Conservation (phyloP, 2,329 filamentous ascomycete genomes). For the Aspergillus nomiae region DNA sequence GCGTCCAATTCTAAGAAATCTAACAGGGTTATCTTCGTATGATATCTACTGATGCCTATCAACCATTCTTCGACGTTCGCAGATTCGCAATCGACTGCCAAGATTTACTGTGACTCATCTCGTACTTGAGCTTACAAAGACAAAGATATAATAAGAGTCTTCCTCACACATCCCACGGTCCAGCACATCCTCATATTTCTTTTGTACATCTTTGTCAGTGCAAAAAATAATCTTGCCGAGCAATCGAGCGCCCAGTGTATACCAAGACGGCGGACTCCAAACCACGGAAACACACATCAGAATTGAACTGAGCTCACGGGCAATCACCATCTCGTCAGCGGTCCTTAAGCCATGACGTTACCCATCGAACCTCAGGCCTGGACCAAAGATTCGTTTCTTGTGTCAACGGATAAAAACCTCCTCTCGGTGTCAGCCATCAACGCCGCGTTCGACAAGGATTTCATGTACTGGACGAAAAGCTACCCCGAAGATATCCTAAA, state of each 20-base stretch:
- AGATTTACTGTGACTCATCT: neutral
- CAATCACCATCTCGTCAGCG: too few relatives aligned
- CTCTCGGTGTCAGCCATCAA: conserved; percentile 59
- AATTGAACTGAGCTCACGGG: neutral
- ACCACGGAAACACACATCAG: neutral
- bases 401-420: conserved; percentile 62
- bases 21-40: too few relatives aligned
- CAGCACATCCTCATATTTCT: neutral
- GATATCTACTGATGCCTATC: too few relatives aligned
- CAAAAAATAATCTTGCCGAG: too few relatives aligned
- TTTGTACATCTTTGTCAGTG: neutral
- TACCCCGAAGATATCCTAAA: conserved; percentile 53
- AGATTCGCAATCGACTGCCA: neutral
- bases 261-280: too few relatives aligned
- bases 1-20: too few relatives aligned
- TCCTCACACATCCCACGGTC: neutral
- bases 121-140: neutral
- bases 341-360: conserved; percentile 9
- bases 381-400: conserved; percentile 21
- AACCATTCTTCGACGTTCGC: too few relatives aligned
- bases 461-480: conserved; percentile 63
- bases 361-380: conserved; percentile 11
- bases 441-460: conserved; percentile 57
- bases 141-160: neutral
- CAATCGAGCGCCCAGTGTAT: too few relatives aligned